Evolutionary conservation across 192 early-diverging fungal species (phyloP).

Genomic region (Podila clonocystis): DNA sequence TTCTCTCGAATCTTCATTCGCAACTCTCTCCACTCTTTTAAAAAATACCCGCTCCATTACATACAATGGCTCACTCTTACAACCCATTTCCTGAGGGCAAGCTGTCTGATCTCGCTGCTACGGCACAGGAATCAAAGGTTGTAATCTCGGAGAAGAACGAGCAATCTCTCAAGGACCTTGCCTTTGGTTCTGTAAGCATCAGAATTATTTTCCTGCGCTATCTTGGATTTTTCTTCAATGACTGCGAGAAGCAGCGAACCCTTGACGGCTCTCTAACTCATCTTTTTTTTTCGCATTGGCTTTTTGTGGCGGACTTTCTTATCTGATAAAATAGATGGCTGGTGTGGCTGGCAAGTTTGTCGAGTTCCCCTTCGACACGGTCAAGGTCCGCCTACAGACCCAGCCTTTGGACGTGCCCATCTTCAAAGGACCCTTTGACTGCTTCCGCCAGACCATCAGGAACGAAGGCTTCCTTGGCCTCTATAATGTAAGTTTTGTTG

Average conservation of each 20-base stretch:
- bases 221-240: neutral
- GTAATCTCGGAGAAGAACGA: conserved; percentile 49
- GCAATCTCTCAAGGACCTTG: conserved; percentile 46
- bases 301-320: neutral
- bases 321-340: conserved; percentile 64
- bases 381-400: conserved; percentile 94
- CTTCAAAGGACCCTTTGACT: conserved; percentile 86
- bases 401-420: conserved; percentile 69
- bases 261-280: neutral
- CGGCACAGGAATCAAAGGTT: conserved; percentile 41
- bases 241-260: neutral
- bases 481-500: conserved; percentile 76
- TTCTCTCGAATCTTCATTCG: neutral
- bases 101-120: conserved; percentile 34
- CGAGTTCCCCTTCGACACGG: conserved; percentile 96
- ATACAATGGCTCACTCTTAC: conserved; percentile 44
- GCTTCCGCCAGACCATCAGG: conserved; percentile 76
- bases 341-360: conserved; percentile 94
- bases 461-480: conserved; percentile 87
- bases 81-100: conserved; percentile 39
- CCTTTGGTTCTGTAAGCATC: conserved; percentile 45
- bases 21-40: neutral
- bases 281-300: neutral
- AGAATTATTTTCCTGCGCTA: neutral
- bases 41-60: neutral